These are phyloP conservation scores for Fusarium metavorans DNA, from an alignment of 2,329 filamentous ascomycete species.

Conservation along the genomic window DNA sequence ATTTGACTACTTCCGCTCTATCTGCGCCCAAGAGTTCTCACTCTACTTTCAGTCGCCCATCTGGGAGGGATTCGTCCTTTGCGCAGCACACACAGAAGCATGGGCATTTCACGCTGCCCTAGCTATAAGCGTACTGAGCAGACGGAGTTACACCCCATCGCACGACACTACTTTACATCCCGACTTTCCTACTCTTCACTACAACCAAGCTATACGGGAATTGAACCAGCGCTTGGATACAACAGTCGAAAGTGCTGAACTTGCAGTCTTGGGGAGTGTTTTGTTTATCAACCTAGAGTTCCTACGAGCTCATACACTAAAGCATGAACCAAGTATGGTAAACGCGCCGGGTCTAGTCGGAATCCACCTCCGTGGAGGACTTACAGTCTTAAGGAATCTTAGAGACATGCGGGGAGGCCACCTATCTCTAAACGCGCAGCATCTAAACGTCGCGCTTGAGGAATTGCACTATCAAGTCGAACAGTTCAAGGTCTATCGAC, in stretches of 20 bases:
- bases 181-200: neutral
- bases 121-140: conserved; percentile 4
- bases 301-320: neutral
- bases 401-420: neutral
- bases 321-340: neutral
- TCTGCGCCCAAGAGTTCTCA: conserved; percentile 18
- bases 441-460: neutral
- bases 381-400: neutral
- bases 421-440: neutral
- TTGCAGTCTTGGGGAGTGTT: conserved; percentile 8
- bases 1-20: conserved; percentile 11
- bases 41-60: conserved; percentile 2
- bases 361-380: neutral
- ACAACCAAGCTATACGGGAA: conserved; percentile 1
- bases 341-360: neutral
- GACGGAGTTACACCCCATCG: neutral
- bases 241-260: neutral
- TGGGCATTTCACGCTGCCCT: conserved; percentile 8
- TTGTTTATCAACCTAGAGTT: conserved; percentile 13
- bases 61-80: neutral
- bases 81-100: neutral
- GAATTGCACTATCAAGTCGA: neutral
- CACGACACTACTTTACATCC: neutral
- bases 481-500: neutral
- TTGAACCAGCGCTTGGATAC: neutral